Percentiles rank a stretch among this genome's conserved stretches.
Conservation (phyloP, 371 early-diverging fungal species). For the Coemansia sp. region DNA sequence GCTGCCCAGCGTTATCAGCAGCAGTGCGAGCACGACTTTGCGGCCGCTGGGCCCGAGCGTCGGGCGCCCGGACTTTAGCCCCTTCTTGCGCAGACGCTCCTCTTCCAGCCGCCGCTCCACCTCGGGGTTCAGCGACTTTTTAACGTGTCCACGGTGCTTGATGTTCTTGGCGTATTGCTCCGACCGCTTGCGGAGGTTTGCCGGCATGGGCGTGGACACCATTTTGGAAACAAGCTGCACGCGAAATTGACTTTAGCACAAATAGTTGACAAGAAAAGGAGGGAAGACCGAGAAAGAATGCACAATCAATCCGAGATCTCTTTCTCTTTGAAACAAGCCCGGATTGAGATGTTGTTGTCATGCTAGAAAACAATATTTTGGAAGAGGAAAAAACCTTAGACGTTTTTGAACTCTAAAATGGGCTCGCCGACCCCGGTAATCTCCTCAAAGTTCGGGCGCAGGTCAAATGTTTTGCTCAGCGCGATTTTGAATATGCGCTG, state of each 20-base stretch:
- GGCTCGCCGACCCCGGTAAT: slow-evolving; percentile 90
- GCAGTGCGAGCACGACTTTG: slow-evolving; percentile 18
- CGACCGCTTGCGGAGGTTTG: slow-evolving; percentile 46
- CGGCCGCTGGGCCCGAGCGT: slow-evolving; percentile 19
- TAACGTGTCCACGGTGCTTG: slow-evolving; percentile 44
- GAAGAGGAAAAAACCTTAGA: background rate
- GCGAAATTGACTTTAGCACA: too few species aligned
- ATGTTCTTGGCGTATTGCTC: slow-evolving; percentile 46
- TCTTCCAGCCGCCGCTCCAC: slow-evolving; percentile 34
- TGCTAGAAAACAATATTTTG: background rate
- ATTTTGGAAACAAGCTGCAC: slow-evolving; percentile 5
- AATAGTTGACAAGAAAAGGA: slow-evolving; percentile 1
- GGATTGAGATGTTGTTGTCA: background rate
- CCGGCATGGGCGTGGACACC: slow-evolving; percentile 47
- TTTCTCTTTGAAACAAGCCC: background rate
- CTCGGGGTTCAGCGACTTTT: slow-evolving; percentile 45
- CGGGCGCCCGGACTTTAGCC: slow-evolving; percentile 19
- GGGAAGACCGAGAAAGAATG: background rate
- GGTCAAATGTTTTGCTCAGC: slow-evolving; percentile 88
- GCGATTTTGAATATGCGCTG: slow-evolving; percentile 97
- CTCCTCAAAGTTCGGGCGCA: slow-evolving; percentile 89
- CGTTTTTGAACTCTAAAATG: slow-evolving; percentile 56
- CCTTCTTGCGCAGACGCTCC: slow-evolving; percentile 40
- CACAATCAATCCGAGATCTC: background rate
- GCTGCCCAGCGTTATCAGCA: slow-evolving; percentile 30